Evolutionary conservation across 169 alveolate species (phyloP).

Genomic region (Plasmodium billcollinsi): DNA sequence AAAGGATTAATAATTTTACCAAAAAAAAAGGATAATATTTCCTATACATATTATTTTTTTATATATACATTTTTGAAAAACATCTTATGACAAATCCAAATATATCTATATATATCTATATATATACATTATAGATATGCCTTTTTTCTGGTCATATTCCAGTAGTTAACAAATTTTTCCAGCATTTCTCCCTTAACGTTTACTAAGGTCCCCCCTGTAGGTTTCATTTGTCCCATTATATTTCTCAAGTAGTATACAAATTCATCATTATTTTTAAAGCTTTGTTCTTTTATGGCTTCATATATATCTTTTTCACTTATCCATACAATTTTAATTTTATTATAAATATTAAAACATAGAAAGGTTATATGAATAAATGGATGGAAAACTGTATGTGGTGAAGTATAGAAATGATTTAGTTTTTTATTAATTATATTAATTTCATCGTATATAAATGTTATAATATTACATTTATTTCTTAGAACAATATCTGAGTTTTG

Average conservation of each 20-base stretch:
- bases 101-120: neutral
- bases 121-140: constrained; percentile 11
- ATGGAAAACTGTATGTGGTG: constrained; percentile 69
- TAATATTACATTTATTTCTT: constrained; percentile 47
- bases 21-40: too few species aligned
- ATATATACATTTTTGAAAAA: too few species aligned
- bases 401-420: constrained; percentile 34
- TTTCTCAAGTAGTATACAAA: constrained; percentile 42
- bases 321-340: constrained; percentile 66
- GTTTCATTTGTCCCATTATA: constrained; percentile 60
- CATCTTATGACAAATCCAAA: too few species aligned
- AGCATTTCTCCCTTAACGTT: constrained; percentile 35
- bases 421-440: constrained; percentile 28
- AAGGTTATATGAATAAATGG: constrained; percentile 61
- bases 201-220: constrained; percentile 51
- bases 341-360: constrained; percentile 60
- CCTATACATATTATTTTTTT: too few species aligned
- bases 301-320: constrained; percentile 60
- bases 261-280: constrained; percentile 34
- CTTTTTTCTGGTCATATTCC: constrained; percentile 46
- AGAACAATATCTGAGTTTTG: constrained; percentile 32
- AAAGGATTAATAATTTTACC: too few species aligned
- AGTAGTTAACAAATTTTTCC: constrained; percentile 64
- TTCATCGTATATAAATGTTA: constrained; percentile 46
- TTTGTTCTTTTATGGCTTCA: constrained; percentile 14